These are phyloP conservation scores for Phoma sp. DNA, from an alignment of 2,329 filamentous ascomycete genomes.

Conservation along the genomic window DNA sequence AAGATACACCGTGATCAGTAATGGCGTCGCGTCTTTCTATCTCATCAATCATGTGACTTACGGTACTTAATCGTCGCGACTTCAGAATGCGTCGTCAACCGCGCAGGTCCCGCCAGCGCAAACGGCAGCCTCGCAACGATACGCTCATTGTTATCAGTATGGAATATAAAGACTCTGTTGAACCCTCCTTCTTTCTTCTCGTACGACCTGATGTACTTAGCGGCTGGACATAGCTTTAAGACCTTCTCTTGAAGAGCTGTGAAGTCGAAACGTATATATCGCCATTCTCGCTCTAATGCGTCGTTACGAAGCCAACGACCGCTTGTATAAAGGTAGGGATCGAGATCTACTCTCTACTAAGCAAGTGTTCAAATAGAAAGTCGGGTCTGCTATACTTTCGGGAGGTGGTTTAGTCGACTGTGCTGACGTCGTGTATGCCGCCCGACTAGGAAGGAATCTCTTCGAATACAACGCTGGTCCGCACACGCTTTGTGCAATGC, in stretches of 20 bases:
- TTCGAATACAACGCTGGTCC: no score
- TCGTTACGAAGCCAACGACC: constrained; percentile 48
- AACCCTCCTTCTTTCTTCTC: constrained; percentile 54
- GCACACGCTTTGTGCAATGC: no score
- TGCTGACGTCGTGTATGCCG: no score
- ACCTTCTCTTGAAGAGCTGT: constrained; percentile 46
- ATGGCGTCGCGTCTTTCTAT: no score
- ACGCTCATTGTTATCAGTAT: constrained; percentile 45
- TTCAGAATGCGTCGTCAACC: constrained; percentile 50
- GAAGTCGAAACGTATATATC: constrained; percentile 51
- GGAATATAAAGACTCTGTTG: constrained; percentile 54
- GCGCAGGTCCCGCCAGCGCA: constrained; percentile 45
- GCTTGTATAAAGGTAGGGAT: constrained; percentile 34
- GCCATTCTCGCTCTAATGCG: constrained; percentile 43
- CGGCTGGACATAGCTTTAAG: constrained; percentile 46
- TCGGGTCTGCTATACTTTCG: no score
- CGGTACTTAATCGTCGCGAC: constrained; percentile 54
- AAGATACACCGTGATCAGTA: no score
- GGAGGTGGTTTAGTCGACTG: no score
- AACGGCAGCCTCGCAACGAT: constrained; percentile 54
- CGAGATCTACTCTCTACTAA: constrained; percentile 2
- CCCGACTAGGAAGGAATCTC: no score
- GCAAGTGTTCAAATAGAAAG: no score
- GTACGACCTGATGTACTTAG: constrained; percentile 41
- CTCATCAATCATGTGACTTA: no score